Percentiles rank a stretch among this genome's conserved stretches.
These are phyloP conservation scores for Jatropha curcas DNA, from an alignment of 345 rosid genomes.

Conservation along the genomic window DNA sequence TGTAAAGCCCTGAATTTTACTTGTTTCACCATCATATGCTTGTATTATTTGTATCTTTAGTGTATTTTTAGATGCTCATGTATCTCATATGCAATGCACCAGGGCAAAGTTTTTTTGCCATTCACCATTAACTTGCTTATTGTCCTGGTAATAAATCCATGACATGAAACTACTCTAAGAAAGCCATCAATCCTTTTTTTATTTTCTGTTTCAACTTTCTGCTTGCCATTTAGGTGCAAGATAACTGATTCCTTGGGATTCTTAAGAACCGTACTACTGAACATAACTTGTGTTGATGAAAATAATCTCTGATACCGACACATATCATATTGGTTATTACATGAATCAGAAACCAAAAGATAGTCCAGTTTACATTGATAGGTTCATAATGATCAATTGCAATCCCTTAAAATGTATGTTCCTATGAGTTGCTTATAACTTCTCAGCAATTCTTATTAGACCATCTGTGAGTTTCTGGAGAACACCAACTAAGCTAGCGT, in stretches of 20 bases:
- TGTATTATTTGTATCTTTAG: constrained; percentile 5
- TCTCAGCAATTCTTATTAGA: constrained; percentile 30
- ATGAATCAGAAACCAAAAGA: constrained; percentile 2
- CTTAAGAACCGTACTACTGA: too few species aligned
- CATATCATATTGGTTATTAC: not conserved
- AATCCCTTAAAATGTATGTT: not conserved
- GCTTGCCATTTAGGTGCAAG: not conserved
- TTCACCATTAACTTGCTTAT: not conserved
- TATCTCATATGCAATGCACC: constrained; percentile 16
- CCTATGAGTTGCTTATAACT: constrained; percentile 17
- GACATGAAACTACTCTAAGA: not conserved
- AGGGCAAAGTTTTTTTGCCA: not conserved
- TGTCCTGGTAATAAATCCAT: not conserved
- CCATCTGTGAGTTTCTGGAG: constrained; percentile 32
- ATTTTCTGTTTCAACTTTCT: not conserved
- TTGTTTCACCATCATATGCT: not conserved
- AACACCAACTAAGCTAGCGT: constrained; percentile 19
- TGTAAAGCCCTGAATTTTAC: constrained; percentile 20
- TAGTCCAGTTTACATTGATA: not conserved
- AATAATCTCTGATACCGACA: not conserved
- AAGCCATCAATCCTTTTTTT: not conserved
- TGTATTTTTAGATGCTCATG: constrained; percentile 16
- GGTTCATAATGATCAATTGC: not conserved
- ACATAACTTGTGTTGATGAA: not conserved
- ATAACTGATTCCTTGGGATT: not conserved